Conservation (phyloP, 805 yeast genomes). For the Peterozyma xylosa region DNA sequence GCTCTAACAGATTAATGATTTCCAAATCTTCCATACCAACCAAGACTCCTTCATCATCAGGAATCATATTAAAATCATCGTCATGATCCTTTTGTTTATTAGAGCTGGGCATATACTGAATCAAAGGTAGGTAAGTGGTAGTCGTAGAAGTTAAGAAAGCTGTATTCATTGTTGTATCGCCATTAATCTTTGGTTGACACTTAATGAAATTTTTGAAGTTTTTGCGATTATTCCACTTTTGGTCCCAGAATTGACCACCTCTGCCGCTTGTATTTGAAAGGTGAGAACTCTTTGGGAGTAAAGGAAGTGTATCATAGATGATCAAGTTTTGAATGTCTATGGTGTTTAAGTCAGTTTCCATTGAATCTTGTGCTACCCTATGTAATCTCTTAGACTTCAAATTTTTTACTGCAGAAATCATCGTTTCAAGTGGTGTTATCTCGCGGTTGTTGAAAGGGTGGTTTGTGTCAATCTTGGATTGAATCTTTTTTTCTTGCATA, state of each 20-base stretch:
- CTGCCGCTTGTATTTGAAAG: not conserved
- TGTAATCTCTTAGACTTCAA: slow-evolving; percentile 4
- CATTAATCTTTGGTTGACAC: not conserved
- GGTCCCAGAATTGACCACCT: slow-evolving; percentile 1
- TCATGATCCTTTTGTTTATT: not conserved
- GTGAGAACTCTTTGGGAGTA: not conserved
- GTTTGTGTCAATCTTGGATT: not conserved
- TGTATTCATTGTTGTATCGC: not conserved
- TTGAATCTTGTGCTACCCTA: not conserved
- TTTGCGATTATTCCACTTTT: slow-evolving; percentile 7
- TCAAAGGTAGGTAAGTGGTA: slow-evolving; percentile 2
- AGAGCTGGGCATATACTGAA: not conserved
- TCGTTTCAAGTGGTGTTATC: not conserved
- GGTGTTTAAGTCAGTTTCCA: not conserved
- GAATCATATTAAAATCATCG: not conserved
- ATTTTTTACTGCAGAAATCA: slow-evolving; percentile 5
- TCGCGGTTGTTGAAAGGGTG: not conserved
- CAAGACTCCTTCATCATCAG: not conserved
- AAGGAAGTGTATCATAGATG: slow-evolving; percentile 1
- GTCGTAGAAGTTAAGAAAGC: slow-evolving; percentile 1
- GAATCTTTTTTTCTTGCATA: not conserved
- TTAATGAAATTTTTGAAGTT: slow-evolving; percentile 6
- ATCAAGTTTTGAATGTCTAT: slow-evolving; percentile 4
- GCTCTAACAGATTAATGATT: not conserved
- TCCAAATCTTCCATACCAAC: not conserved